phyloP scores from a whole-genome alignment of 257 asterid species.

The Solanum piurae region DNA sequence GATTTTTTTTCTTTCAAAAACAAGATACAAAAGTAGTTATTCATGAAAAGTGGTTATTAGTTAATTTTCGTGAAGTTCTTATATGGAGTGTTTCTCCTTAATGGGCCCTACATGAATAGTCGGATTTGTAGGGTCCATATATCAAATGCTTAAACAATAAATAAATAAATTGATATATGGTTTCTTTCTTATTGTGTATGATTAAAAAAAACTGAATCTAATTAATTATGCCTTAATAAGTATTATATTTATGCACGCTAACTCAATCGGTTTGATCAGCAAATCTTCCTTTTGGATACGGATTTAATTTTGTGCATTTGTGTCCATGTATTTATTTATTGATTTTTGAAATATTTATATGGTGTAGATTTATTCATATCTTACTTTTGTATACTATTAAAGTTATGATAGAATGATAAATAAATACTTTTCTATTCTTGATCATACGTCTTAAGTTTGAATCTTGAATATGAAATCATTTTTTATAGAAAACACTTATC shows the following conservation, averaged over 20 bases:
- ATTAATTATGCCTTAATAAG: neutral
- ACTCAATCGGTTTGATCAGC: neutral
- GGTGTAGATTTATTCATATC: neutral
- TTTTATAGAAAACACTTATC: neutral
- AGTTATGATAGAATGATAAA: neutral
- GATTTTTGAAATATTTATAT: neutral
- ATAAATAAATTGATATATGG: neutral
- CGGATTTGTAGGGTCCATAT: neutral
- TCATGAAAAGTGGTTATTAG: neutral
- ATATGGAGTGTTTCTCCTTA: neutral
- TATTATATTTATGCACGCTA: neutral
- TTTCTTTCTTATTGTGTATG: neutral
- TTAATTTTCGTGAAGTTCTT: neutral
- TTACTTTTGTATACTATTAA: neutral
- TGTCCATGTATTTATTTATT: neutral
- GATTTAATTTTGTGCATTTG: neutral
- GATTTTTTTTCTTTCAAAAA: neutral
- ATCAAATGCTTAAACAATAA: neutral
- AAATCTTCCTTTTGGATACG: neutral
- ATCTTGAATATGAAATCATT: neutral
- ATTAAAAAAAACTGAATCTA: neutral
- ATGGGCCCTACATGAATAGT: neutral
- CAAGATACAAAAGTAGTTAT: neutral
- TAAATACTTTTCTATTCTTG: neutral
- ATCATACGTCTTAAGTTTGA: neutral